Conservation (phyloP, 495 filamentous ascomycete species). For the Glutinoglossum americanum region DNA sequence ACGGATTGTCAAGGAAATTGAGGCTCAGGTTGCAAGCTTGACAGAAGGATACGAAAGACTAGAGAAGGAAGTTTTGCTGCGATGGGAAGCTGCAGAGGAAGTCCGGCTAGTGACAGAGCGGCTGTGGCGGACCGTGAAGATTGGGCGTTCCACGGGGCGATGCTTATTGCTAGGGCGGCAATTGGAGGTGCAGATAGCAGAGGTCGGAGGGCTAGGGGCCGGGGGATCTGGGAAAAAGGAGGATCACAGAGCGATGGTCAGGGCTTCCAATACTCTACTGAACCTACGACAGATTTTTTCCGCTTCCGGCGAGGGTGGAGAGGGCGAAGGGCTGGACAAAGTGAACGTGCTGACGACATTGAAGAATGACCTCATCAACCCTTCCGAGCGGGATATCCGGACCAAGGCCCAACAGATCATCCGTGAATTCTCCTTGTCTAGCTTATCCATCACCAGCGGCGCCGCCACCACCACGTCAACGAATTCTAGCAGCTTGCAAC, state of each 20-base stretch:
- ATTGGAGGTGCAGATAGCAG: slow-evolving; percentile 60
- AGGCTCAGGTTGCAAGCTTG: slow-evolving; percentile 52
- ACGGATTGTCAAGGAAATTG: slow-evolving; percentile 47
- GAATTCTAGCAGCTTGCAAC: slow-evolving; percentile 13
- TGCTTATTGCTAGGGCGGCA: slow-evolving; percentile 64
- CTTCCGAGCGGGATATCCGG: slow-evolving; percentile 45
- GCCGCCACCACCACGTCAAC: slow-evolving; percentile 8
- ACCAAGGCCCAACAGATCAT: slow-evolving; percentile 59
- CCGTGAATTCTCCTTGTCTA: slow-evolving; percentile 62
- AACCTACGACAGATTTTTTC: slow-evolving; percentile 50
- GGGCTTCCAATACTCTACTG: slow-evolving; percentile 55
- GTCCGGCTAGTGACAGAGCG: slow-evolving; percentile 49
- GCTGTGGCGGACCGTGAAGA: slow-evolving; percentile 54
- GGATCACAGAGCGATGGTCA: slow-evolving; percentile 55
- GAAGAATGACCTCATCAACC: slow-evolving; percentile 39
- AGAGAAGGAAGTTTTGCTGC: slow-evolving; percentile 58
- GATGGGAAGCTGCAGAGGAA: slow-evolving; percentile 62
- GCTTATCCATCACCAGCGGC: slow-evolving; percentile 13
- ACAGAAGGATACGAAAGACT: slow-evolving; percentile 68
- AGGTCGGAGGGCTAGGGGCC: slow-evolving; percentile 14
- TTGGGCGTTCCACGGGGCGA: slow-evolving; percentile 54
- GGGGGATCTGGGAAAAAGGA: slow-evolving; percentile 26
- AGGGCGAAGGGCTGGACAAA: slow-evolving; percentile 51
- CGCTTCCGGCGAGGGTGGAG: slow-evolving; percentile 38
- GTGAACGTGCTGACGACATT: slow-evolving; percentile 48